phyloP scores from a whole-genome alignment of 2,329 filamentous ascomycete species.

The Plenodomus lindquistii region DNA sequence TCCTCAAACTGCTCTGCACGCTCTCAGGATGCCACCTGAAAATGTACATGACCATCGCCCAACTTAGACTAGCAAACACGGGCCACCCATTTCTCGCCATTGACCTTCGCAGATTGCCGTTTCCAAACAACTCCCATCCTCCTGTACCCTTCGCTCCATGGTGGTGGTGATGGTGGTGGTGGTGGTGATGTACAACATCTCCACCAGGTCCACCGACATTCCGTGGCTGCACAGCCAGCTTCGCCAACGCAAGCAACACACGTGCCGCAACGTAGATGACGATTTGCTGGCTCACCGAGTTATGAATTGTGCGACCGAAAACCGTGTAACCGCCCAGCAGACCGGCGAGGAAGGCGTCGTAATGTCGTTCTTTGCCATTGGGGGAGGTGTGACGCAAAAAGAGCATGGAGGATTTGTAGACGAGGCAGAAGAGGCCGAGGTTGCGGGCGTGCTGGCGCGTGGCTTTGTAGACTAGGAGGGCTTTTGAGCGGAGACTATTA shows the following conservation, averaged over 20 bases:
- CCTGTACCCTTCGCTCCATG: slow-evolving; percentile 23
- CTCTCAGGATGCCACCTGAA: slow-evolving; percentile 91
- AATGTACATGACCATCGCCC: slow-evolving; percentile 93
- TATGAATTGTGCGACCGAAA: slow-evolving; percentile 79
- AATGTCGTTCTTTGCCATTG: slow-evolving; percentile 64
- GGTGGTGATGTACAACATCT: slow-evolving; percentile 8
- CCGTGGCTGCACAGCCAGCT: slow-evolving; percentile 72
- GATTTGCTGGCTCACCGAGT: slow-evolving; percentile 91
- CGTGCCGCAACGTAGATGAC: slow-evolving; percentile 97
- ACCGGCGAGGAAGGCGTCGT: slow-evolving; percentile 85
- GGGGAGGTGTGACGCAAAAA: slow-evolving; percentile 63
- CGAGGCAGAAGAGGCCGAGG: slow-evolving; percentile 84
- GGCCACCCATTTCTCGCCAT: slow-evolving; percentile 76
- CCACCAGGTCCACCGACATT: slow-evolving; percentile 35
- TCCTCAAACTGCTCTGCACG: slow-evolving; percentile 86
- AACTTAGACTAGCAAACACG: slow-evolving; percentile 85
- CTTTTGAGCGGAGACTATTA: slow-evolving; percentile 71
- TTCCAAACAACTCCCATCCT: slow-evolving; percentile 47
- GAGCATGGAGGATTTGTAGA: slow-evolving; percentile 86
- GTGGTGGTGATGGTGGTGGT: not conserved
- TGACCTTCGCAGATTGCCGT: slow-evolving; percentile 43
- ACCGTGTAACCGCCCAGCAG: slow-evolving; percentile 89
- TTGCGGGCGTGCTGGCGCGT: slow-evolving; percentile 91
- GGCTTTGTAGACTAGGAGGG: slow-evolving; percentile 76
- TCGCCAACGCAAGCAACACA: slow-evolving; percentile 81